Evolutionary conservation across 441 rosid genomes (phyloP), one percentile per base, ranked within the genome.

Genomic region (Populus hybrid): DNA sequence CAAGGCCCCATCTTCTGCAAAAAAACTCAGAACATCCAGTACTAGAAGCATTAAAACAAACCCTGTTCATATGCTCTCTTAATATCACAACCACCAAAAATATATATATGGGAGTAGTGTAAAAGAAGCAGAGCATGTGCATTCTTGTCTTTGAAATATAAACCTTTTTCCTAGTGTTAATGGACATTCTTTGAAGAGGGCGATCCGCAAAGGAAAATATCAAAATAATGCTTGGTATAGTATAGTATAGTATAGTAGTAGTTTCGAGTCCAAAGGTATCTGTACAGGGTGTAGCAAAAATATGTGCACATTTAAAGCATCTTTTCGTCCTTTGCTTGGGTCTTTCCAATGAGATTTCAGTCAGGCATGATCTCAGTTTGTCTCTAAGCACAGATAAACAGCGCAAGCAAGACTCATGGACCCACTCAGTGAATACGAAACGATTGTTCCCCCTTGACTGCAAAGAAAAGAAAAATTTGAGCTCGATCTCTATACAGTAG

Each of bases 401-500:
- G 65, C 65, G 26, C 28, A 61, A 61, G 65, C 28, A 23, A 61
- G 65, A 1, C 26, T 61, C 65, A 3, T 3, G 65, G 65, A 61
- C 65, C 65, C 65, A 61, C 28, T 21, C 28, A 10, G 28, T 61
- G 65, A 61, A 61, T 61, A 61, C 14, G 23, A 8, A 21, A 21
- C 65, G 5, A 61, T 23, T 23, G 65, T 61, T 3, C 28, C 65
- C 26, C 14, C 23, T 56, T n/a, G 23, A 56, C 8, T 56, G 64
- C 64, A 7, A 53, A 7, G 64, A 56, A 56, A 56, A 56, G 24
- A 56, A n/a, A 56, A 56, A 20, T n/a, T n/a, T 8, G 64, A 56
- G 64, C 4, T 61, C n/a, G n/a, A n/a, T n/a, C 73, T 53, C 76
- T 80, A 29, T 10, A 64, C 71, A 35, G 83, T 77, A 66, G 69